These are phyloP conservation scores for Coleophoma cylindrospora DNA, from an alignment of 2,329 filamentous ascomycete genomes.

Conservation along the genomic window DNA sequence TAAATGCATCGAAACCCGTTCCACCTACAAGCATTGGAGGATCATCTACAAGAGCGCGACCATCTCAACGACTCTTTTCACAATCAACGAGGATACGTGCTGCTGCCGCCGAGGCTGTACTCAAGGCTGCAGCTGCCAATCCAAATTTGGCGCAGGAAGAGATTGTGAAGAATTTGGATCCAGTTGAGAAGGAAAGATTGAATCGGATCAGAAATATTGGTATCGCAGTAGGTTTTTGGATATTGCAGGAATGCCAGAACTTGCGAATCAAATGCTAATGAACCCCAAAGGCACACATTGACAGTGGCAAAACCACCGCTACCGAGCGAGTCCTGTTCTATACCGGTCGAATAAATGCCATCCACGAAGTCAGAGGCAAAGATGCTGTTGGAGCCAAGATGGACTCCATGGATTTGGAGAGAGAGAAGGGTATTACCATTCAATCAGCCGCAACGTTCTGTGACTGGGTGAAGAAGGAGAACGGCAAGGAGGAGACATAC, in stretches of 20 bases:
- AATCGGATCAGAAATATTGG: slow-evolving; percentile 91
- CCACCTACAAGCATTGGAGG: slow-evolving; percentile 4
- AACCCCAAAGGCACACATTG: slow-evolving; percentile 75
- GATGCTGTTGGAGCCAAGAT: slow-evolving; percentile 97
- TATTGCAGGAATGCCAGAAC: not conserved
- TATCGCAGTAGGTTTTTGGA: slow-evolving; percentile 67
- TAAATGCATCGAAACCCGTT: slow-evolving; percentile 18
- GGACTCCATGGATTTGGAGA: slow-evolving; percentile 98
- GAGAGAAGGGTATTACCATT: slow-evolving; percentile 98
- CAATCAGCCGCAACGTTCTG: slow-evolving; percentile 97
- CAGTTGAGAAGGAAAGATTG: slow-evolving; percentile 72
- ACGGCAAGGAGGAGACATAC: slow-evolving; percentile 83
- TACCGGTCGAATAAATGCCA: slow-evolving; percentile 91
- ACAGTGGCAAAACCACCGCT: slow-evolving; percentile 95
- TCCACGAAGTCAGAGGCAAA: slow-evolving; percentile 93
- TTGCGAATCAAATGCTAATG: slow-evolving; percentile 4
- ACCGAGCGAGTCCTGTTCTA: slow-evolving; percentile 98
- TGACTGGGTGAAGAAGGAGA: slow-evolving; percentile 86
- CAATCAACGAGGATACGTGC: slow-evolving; percentile 17
- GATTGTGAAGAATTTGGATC: slow-evolving; percentile 29
- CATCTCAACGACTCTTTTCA: slow-evolving; percentile 22
- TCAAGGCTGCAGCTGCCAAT: not conserved
- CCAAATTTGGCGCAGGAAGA: slow-evolving; percentile 13
- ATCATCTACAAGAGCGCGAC: slow-evolving; percentile 8
- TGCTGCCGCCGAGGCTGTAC: slow-evolving; percentile 21